Evolutionary conservation across 202 grass and related monocot genomes (phyloP).

Genomic region (Setaria italica): DNA sequence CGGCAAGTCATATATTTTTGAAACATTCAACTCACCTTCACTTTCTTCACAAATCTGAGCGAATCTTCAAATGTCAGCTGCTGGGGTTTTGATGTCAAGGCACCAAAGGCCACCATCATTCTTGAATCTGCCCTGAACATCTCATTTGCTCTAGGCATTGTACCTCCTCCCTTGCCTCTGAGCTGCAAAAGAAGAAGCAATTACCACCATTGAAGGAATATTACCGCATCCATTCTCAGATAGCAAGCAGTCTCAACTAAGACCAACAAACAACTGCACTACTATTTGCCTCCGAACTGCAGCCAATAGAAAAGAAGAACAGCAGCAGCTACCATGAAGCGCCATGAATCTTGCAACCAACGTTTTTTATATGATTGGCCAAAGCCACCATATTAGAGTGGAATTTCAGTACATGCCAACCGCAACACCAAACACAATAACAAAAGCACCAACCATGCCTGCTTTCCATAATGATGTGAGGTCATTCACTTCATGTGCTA

Average conservation of each 20-base stretch:
- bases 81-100: slow-evolving; percentile 57
- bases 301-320: slow-evolving; percentile 17
- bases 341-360: not conserved
- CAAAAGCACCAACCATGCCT: slow-evolving; percentile 37
- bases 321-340: slow-evolving; percentile 17
- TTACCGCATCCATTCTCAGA: not conserved
- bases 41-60: slow-evolving; percentile 93
- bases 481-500: not conserved
- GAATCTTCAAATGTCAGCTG: slow-evolving; percentile 90
- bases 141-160: slow-evolving; percentile 60
- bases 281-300: not conserved
- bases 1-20: not conserved
- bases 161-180: not conserved
- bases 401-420: slow-evolving; percentile 42
- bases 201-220: slow-evolving; percentile 7
- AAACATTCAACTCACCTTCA: slow-evolving; percentile 65
- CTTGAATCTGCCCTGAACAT: slow-evolving; percentile 54
- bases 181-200: slow-evolving; percentile 10
- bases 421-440: slow-evolving; percentile 40
- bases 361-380: slow-evolving; percentile 13
- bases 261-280: not conserved
- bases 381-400: slow-evolving; percentile 31
- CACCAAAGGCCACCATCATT: slow-evolving; percentile 68
- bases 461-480: slow-evolving; percentile 24
- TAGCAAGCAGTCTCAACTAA: slow-evolving; percentile 39